phyloP scores from a whole-genome alignment of 1,139 yeast genomes.

The Taphrina pruni region DNA sequence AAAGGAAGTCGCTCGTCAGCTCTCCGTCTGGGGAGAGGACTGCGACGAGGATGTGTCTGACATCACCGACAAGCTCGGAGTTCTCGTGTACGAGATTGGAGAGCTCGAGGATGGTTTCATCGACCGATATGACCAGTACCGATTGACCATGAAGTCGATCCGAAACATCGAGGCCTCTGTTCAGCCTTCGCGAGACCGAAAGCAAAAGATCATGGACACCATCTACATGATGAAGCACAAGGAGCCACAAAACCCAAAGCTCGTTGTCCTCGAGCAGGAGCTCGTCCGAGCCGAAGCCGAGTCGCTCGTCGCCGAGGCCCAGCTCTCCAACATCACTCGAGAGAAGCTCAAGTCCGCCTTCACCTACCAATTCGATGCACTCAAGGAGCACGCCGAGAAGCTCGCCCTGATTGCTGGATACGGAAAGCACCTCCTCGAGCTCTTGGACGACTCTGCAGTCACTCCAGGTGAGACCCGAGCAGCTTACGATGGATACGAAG shows the following conservation, averaged over 20 bases:
- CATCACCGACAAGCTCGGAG: conserved; percentile 96
- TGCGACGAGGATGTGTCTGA: conserved; percentile 97
- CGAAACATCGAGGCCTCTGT: conserved; percentile 97
- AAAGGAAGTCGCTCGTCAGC: conserved; percentile 94
- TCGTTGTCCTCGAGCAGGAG: conserved; percentile 94
- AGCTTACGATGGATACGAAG: conserved; percentile 97
- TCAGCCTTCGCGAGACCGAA: conserved; percentile 97
- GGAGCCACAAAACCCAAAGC: conserved; percentile 97
- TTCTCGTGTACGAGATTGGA: conserved; percentile 91
- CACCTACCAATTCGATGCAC: conserved; percentile 95
- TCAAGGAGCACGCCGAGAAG: conserved; percentile 96
- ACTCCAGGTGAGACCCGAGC: conserved; percentile 99
- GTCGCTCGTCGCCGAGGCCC: conserved; percentile 98
- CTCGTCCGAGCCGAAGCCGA: conserved; percentile 99
- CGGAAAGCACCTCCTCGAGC: conserved; percentile 95
- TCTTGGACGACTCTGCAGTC: conserved; percentile 93
- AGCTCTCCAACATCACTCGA: conserved; percentile 95
- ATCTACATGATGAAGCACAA: conserved; percentile 97
- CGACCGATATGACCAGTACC: conserved; percentile 96
- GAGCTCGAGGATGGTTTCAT: conserved; percentile 97
- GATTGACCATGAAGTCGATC: conserved; percentile 90
- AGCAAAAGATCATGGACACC: conserved; percentile 95
- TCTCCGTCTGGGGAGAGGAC: conserved; percentile 97
- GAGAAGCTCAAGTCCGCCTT: conserved; percentile 97
- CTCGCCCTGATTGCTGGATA: conserved; percentile 96